These are phyloP conservation scores for Claviceps quebecensis DNA, from an alignment of 2,329 filamentous ascomycete genomes.

Conservation along the genomic window DNA sequence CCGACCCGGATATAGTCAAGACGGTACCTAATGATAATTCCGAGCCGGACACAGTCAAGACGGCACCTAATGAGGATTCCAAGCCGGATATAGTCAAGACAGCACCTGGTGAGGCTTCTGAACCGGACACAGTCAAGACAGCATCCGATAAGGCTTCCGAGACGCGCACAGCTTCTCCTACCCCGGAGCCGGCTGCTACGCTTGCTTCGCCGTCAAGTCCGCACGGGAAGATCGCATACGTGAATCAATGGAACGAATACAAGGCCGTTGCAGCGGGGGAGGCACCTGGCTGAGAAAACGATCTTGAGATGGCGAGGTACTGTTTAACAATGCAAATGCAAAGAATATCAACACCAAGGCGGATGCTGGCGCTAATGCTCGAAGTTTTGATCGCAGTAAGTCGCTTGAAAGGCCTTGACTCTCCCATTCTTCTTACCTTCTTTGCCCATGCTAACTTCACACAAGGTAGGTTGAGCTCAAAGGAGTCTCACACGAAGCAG, in stretches of 20 bases:
- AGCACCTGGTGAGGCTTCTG: too few relatives aligned
- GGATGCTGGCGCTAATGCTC: too few relatives aligned
- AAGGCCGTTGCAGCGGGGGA: constrained; percentile 1
- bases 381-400: constrained; percentile 29
- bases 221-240: constrained; percentile 16
- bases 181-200: constrained; percentile 20
- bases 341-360: too few relatives aligned
- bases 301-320: background rate
- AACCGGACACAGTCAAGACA: too few relatives aligned
- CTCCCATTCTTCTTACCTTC: background rate
- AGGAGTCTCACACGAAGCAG: constrained; percentile 86
- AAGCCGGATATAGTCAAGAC: too few relatives aligned
- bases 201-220: constrained; percentile 18
- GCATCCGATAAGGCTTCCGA: too few relatives aligned
- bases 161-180: background rate
- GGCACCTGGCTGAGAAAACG: background rate
- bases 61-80: too few relatives aligned
- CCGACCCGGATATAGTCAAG: too few relatives aligned
- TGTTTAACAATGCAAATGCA: too few relatives aligned
- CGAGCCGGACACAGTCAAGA: too few relatives aligned
- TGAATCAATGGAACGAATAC: constrained; percentile 25
- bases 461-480: constrained; percentile 36
- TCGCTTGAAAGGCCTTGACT: constrained; percentile 3
- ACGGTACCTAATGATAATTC: too few relatives aligned
- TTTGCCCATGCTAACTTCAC: background rate